Conservation (phyloP, 345 rosid genomes). For the Citrus mangshanensis region DNA sequence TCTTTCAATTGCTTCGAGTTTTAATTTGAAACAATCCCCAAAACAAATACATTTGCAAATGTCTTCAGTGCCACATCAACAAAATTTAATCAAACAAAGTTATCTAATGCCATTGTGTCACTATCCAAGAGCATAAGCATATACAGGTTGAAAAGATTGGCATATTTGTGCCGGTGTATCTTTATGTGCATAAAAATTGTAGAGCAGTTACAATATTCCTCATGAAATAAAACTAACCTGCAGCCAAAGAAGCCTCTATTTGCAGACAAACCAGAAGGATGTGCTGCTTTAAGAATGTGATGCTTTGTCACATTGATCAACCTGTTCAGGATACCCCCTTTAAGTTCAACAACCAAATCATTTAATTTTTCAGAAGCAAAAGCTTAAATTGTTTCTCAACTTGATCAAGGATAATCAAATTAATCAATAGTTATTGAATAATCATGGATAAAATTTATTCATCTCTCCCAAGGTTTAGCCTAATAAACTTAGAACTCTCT, state of each 20-base stretch:
- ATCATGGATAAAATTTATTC: not conserved
- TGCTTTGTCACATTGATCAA: conserved; percentile 83
- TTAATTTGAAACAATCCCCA: too few species aligned
- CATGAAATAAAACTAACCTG: conserved; percentile 51
- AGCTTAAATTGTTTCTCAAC: not conserved
- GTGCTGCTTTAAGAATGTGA: conserved; percentile 93
- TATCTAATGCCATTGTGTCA: too few species aligned
- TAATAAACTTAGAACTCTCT: not conserved
- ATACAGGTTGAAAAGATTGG: too few species aligned
- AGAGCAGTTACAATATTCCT: not conserved
- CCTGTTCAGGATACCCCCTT: conserved; percentile 36
- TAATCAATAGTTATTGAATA: not conserved
- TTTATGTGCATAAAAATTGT: not conserved
- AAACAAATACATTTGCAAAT: too few species aligned
- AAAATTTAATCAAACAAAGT: too few species aligned
- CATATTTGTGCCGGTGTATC: not conserved
- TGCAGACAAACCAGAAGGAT: conserved; percentile 99
- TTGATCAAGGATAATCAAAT: not conserved
- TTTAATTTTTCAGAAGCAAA: not conserved
- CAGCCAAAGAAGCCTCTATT: conserved; percentile 93
- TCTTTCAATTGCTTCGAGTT: too few species aligned
- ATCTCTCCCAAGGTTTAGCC: not conserved
- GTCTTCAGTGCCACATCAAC: too few species aligned
- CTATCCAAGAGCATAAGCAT: too few species aligned
- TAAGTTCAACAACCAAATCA: not conserved